These are phyloP conservation scores for Fusarium sp. DNA, from an alignment of 2,329 filamentous ascomycete species.

Conservation along the genomic window DNA sequence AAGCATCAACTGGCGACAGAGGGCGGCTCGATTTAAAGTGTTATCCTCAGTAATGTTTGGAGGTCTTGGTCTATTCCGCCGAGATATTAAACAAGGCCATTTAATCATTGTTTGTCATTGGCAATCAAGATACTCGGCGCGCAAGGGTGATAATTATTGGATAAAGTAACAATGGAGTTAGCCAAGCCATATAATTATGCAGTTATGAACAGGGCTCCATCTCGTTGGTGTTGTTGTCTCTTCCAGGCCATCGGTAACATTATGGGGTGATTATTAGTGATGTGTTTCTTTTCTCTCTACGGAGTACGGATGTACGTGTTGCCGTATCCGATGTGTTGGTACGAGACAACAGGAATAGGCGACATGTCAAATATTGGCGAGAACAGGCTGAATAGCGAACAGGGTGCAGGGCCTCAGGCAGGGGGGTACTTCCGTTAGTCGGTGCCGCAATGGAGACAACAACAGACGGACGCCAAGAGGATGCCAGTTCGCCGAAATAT, in stretches of 20 bases:
- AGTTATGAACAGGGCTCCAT: not conserved
- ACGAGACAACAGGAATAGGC: not conserved
- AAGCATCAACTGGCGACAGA: slow-evolving; percentile 35
- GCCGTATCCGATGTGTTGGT: not conserved
- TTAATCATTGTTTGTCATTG: too few species aligned
- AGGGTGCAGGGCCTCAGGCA: too few species aligned
- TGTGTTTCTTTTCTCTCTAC: not conserved
- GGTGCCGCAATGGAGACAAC: not conserved
- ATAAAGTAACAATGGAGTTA: not conserved
- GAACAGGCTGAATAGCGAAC: not conserved
- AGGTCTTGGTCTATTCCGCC: too few species aligned
- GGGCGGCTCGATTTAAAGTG: not conserved
- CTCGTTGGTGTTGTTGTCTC: too few species aligned
- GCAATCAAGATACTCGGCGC: rapidly evolving
- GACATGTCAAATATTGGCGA: not conserved
- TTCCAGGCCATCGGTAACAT: not conserved
- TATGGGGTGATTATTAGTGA: not conserved
- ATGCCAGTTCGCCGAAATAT: slow-evolving; percentile 5
- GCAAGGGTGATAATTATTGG: not conserved
- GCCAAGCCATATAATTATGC: not conserved
- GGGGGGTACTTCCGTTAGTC: too few species aligned
- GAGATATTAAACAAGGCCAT: too few species aligned
- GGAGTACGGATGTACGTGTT: too few species aligned
- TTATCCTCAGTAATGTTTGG: not conserved
- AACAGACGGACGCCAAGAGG: not conserved